These are phyloP conservation scores for Epichloe typhina DNA, from an alignment of 2,329 filamentous ascomycete species.

Conservation along the genomic window DNA sequence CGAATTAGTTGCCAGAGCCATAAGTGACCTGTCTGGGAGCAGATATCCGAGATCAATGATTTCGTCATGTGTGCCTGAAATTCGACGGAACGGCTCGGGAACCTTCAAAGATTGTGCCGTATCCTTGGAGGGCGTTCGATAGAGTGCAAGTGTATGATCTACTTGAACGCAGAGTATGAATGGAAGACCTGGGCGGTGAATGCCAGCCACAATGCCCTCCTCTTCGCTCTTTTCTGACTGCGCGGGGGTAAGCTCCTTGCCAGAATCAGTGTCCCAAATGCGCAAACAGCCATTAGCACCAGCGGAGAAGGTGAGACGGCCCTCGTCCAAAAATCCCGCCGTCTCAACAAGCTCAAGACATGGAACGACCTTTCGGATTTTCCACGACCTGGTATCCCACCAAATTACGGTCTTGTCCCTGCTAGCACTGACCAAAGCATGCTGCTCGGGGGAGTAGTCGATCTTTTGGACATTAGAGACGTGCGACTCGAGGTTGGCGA, in stretches of 20 bases:
- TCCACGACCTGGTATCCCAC: slow-evolving; percentile 84
- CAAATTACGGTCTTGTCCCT: slow-evolving; percentile 89
- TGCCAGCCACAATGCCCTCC: slow-evolving; percentile 57
- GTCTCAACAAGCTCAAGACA: slow-evolving; percentile 77
- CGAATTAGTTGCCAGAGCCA: slow-evolving; percentile 88
- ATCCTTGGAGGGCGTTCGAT: slow-evolving; percentile 34
- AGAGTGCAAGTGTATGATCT: slow-evolving; percentile 76
- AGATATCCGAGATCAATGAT: slow-evolving; percentile 90
- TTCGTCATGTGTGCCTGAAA: slow-evolving; percentile 94
- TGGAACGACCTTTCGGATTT: slow-evolving; percentile 64
- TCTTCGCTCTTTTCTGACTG: slow-evolving; percentile 48
- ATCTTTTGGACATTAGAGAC: slow-evolving; percentile 86
- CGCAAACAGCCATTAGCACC: slow-evolving; percentile 73
- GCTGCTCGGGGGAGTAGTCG: slow-evolving; percentile 65
- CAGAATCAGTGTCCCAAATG: slow-evolving; percentile 68
- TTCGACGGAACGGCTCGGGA: slow-evolving; percentile 52
- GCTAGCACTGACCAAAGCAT: slow-evolving; percentile 68
- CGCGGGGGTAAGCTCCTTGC: slow-evolving; percentile 66
- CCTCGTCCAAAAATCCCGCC: slow-evolving; percentile 63
- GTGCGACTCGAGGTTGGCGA: slow-evolving; percentile 76
- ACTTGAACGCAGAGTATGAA: slow-evolving; percentile 74
- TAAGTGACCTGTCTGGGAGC: slow-evolving; percentile 62
- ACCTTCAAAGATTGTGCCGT: slow-evolving; percentile 21
- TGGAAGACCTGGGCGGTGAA: slow-evolving; percentile 51
- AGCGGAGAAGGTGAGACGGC: slow-evolving; percentile 65